Percentiles rank a stretch among this genome's conserved stretches.
These are phyloP conservation scores for Candida rishiriensis DNA, from an alignment of 805 yeast genomes.

Conservation along the genomic window DNA sequence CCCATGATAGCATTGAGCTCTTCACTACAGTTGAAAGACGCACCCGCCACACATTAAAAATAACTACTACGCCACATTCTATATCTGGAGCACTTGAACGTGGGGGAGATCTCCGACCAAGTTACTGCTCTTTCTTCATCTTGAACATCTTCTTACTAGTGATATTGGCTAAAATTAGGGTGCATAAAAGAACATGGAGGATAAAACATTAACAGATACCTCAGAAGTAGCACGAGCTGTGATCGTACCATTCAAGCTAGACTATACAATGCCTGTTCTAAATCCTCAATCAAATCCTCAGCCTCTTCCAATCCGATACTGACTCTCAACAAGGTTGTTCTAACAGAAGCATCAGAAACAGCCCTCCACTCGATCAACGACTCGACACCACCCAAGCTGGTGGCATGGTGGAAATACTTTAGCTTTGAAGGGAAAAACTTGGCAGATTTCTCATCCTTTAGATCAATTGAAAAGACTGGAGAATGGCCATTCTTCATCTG, in stretches of 20 bases:
- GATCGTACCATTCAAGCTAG: constrained; percentile 1
- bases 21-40: too few species aligned
- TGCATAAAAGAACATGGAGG: too few species aligned
- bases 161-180: too few species aligned
- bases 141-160: too few species aligned
- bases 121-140: too few species aligned
- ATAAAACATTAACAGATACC: background rate
- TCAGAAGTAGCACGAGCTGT: background rate
- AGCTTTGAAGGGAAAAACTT: constrained; percentile 58
- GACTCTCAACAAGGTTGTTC: constrained; percentile 59
- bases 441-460: constrained; percentile 51
- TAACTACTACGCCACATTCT: too few species aligned
- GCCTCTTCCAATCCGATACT: constrained; percentile 78
- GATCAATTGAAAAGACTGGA: constrained; percentile 71
- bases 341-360: constrained; percentile 56
- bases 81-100: too few species aligned
- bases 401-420: constrained; percentile 80
- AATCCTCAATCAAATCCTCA: constrained; percentile 72
- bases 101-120: too few species aligned
- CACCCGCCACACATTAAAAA: too few species aligned
- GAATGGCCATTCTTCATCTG: constrained; percentile 64
- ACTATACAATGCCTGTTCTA: constrained; percentile 49
- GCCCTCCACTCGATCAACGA: constrained; percentile 90
- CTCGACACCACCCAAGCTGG: constrained; percentile 91
- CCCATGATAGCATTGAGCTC: too few species aligned